A percentile compares a stretch with the other conserved stretches of the same genome.
Evolutionary conservation across 768 basidiomycete genomes (phyloP).

Genomic region (Gymnopilus dilepis): DNA sequence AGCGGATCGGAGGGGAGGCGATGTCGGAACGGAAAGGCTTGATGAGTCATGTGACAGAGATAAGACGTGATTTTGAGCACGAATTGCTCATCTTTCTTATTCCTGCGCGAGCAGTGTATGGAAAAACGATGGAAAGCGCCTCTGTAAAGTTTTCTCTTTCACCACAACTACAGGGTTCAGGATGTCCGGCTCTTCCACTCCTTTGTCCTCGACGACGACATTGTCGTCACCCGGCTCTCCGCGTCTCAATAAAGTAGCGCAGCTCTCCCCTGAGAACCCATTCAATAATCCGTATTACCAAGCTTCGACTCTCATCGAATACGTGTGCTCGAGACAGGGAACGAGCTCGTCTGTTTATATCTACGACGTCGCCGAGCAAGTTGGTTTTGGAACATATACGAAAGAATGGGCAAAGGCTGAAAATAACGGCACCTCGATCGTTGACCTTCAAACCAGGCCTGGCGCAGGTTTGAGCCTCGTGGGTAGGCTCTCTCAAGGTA

Average conservation of each 20-base stretch:
- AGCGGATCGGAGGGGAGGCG: background rate
- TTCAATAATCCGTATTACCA: slow-evolving; percentile 51
- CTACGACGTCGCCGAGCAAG: slow-evolving; percentile 84
- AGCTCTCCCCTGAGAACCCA: slow-evolving; percentile 32
- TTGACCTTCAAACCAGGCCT: slow-evolving; percentile 78
- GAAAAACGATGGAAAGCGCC: slow-evolving; percentile 21
- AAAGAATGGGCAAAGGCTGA: slow-evolving; percentile 62
- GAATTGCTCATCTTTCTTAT: slow-evolving; percentile 38
- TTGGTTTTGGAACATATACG: slow-evolving; percentile 78
- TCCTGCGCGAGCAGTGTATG: slow-evolving; percentile 11
- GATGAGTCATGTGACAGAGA: background rate
- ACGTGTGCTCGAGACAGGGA: slow-evolving; percentile 58
- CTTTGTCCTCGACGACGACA: slow-evolving; percentile 45
- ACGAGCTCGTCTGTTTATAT: slow-evolving; percentile 75
- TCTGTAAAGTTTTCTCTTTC: slow-evolving; percentile 10
- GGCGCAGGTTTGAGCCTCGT: slow-evolving; percentile 85
- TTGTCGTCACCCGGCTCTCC: slow-evolving; percentile 45
- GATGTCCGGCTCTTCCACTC: slow-evolving; percentile 44
- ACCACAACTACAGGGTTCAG: slow-evolving; percentile 21
- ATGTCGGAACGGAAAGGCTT: background rate
- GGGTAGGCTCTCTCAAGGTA: slow-evolving; percentile 80
- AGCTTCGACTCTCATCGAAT: slow-evolving; percentile 72
- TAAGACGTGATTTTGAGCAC: slow-evolving; percentile 51
- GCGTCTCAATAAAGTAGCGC: slow-evolving; percentile 28
- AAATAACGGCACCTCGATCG: slow-evolving; percentile 54